Evolutionary conservation across 2,329 filamentous ascomycete species (phyloP).

Genomic region (Paramyrothecium roridum): DNA sequence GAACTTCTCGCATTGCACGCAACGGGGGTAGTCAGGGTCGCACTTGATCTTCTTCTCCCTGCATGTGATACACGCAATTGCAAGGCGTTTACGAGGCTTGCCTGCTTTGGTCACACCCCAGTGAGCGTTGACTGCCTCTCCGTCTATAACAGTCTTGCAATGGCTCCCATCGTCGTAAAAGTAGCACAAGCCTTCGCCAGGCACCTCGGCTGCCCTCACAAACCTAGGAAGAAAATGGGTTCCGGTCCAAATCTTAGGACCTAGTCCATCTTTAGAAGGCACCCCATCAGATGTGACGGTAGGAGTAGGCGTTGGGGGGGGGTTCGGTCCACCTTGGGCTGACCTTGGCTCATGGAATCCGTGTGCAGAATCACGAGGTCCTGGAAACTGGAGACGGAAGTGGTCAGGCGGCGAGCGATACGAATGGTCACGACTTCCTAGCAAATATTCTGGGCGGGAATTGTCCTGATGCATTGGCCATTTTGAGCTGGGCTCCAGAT

Average conservation of each 20-base stretch:
- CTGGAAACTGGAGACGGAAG: constrained; percentile 33
- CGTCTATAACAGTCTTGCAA: constrained; percentile 80
- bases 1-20: constrained; percentile 89
- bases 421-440: constrained; percentile 36
- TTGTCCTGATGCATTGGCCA: constrained; percentile 38
- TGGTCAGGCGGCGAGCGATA: constrained; percentile 30
- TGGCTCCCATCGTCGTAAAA: constrained; percentile 83
- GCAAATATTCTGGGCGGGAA: constrained; percentile 41
- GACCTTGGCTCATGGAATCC: constrained; percentile 21
- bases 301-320: constrained; percentile 22
- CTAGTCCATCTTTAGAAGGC: constrained; percentile 56
- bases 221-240: constrained; percentile 66
- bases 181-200: constrained; percentile 78
- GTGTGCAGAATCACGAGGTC: constrained; percentile 25
- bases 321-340: constrained; percentile 18
- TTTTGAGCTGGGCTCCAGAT: constrained; percentile 29
- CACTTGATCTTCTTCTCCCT: constrained; percentile 98
- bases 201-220: constrained; percentile 61
- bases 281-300: constrained; percentile 36
- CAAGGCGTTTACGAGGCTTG: constrained; percentile 85
- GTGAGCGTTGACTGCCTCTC: constrained; percentile 81
- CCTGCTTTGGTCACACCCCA: constrained; percentile 95
- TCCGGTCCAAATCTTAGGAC: constrained; percentile 68
- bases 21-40: constrained; percentile 82
- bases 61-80: constrained; percentile 90